Base-by-base conservation (phyloP, 2,329 filamentous ascomycete species). In the Penicillium sp. region DNA sequence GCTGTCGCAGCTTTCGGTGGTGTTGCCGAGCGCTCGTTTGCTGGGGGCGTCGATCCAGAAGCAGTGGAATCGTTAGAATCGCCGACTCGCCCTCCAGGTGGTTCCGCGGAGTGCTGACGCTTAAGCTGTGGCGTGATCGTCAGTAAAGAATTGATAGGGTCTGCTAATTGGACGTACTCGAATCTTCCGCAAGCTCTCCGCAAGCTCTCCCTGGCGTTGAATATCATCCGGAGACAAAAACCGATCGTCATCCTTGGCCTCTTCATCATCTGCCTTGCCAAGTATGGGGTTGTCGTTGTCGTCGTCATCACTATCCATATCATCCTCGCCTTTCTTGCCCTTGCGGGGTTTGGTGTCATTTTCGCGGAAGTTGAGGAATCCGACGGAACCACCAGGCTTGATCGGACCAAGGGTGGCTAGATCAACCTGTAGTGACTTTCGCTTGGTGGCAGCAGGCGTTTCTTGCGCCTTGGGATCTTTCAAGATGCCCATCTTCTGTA, bases 401-500 rank as follows among this genome's bases (percentile, higher is more conserved):
- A 97, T 77, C 0, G 91, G 90, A 2, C 86, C 87, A 9, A 97
- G 79, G 49, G 81, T 89, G 12, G 88, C 86, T 64, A 97, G 92
- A 71, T 96, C 89, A 0, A 91, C 80, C 60, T 89, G 87, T 7
- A 86, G 80, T 3, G 90, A 95, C 61, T 89, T 85, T 61, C 91
- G 81, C 72, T 95, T 95, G n/a, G 74, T 72, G 7, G 79, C 77
- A 33, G 76, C 76, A 0, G 83, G 77, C 0, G 82, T 80, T 12
- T 82, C 70, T 47, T 74, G 74, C 12, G 79, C 71, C 67, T 90
- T 92, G 4, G 81, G 70, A 8, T 84, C 78, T 36, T 84, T 80
- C 27, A 95, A 72, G 31, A 99, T 89, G 31, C 92, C 92, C 85
- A 99, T 95, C 72, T 97, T 99, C 65, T 91, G 86, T 42, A 99